phyloP scores from a whole-genome alignment of 2,329 filamentous ascomycete species.

The Bipolaris zeicola region DNA sequence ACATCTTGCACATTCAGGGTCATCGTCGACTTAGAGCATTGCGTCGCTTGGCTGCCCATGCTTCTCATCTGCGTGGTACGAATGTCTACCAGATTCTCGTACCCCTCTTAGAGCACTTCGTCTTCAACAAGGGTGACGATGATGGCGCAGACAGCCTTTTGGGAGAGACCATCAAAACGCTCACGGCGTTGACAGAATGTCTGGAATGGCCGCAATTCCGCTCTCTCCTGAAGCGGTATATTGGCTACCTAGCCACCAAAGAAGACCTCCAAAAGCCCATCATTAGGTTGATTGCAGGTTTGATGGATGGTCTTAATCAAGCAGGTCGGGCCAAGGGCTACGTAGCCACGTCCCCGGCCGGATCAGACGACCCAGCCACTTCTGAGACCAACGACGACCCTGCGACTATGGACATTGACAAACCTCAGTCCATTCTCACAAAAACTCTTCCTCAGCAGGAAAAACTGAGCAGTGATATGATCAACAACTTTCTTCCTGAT shows the following conservation, averaged over 20 bases:
- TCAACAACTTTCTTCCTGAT: constrained; percentile 75
- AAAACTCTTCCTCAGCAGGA: constrained; percentile 68
- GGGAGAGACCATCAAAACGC: constrained; percentile 81
- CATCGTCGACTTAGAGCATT: constrained; percentile 85
- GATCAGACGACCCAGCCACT: constrained; percentile 53
- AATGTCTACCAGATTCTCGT: constrained; percentile 88
- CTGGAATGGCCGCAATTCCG: constrained; percentile 92
- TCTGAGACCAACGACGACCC: constrained; percentile 21
- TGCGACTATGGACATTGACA: constrained; percentile 34
- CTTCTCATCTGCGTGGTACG: constrained; percentile 71
- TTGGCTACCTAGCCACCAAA: constrained; percentile 79
- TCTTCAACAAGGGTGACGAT: constrained; percentile 82
- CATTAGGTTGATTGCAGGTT: constrained; percentile 77
- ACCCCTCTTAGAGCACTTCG: constrained; percentile 90
- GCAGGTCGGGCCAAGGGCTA: constrained; percentile 53
- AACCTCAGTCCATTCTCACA: constrained; percentile 55
- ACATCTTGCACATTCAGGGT: constrained; percentile 87
- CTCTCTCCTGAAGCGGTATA: constrained; percentile 81
- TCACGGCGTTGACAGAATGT: constrained; percentile 74
- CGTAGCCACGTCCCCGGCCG: constrained; percentile 15
- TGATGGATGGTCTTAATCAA: constrained; percentile 75
- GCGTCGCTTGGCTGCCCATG: constrained; percentile 73
- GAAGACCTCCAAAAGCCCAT: constrained; percentile 85
- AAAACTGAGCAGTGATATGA: constrained; percentile 74
- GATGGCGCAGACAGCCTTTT: constrained; percentile 79